A percentile compares a stretch with the other conserved stretches of the same genome.
Conservation (phyloP, 2,329 filamentous ascomycete species). For the Rachicladosporium sp. region DNA sequence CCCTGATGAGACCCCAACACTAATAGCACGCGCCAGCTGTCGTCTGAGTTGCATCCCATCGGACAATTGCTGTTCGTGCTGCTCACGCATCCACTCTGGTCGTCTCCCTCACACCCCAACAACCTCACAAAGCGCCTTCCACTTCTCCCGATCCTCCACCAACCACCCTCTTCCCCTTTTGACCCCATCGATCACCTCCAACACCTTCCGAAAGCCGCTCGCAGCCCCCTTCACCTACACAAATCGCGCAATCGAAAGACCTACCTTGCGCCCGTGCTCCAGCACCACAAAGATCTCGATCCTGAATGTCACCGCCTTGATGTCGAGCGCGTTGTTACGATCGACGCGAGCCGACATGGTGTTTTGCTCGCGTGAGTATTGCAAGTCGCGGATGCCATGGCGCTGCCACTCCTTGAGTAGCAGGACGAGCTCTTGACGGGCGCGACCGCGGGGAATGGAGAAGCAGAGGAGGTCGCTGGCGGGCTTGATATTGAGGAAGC, state of each 20-base stretch:
- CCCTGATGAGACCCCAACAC: too few species aligned
- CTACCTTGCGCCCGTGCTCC: constrained; percentile 65
- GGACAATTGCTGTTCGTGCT: too few species aligned
- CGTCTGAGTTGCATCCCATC: too few species aligned
- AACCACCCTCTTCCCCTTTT: constrained; percentile 55
- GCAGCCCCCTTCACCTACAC: constrained; percentile 87
- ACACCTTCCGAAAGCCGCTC: constrained; percentile 73
- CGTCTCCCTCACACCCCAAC: constrained; percentile 13
- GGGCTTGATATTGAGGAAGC: constrained; percentile 81
- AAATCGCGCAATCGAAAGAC: constrained; percentile 70
- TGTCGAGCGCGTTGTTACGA: constrained; percentile 62
- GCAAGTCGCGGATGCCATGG: constrained; percentile 66
- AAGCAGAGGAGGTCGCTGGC: constrained; percentile 66
- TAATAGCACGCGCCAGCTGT: too few species aligned
- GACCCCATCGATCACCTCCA: constrained; percentile 61
- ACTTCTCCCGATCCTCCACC: constrained; percentile 44
- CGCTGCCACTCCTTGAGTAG: constrained; percentile 66
- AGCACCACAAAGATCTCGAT: constrained; percentile 81
- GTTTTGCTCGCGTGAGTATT: constrained; percentile 66
- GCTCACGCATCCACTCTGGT: too few species aligned
- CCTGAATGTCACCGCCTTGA: constrained; percentile 81
- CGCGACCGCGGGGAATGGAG: constrained; percentile 55
- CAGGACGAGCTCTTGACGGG: constrained; percentile 63
- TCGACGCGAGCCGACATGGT: constrained; percentile 69
- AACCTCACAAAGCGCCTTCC: constrained; percentile 32